Percentiles rank a stretch among this genome's conserved stretches.
These are phyloP conservation scores for Suillus americanus DNA, from an alignment of 768 basidiomycete genomes.

Conservation along the genomic window DNA sequence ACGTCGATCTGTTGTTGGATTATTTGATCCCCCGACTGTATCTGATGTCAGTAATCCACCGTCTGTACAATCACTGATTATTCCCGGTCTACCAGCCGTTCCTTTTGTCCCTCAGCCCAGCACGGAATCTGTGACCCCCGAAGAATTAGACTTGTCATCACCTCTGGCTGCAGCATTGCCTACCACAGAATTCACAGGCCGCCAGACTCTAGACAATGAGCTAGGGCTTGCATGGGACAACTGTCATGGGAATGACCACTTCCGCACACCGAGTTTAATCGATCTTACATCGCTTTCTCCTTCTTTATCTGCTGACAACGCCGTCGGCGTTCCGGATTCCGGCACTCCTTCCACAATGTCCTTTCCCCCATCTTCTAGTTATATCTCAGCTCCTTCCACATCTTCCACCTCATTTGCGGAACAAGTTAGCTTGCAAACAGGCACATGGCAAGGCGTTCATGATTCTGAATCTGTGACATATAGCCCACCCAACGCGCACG, in stretches of 20 bases:
- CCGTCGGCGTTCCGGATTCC: not conserved
- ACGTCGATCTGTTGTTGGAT: constrained; percentile 58
- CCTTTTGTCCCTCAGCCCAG: constrained; percentile 34
- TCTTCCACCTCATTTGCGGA: not conserved
- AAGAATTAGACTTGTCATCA: constrained; percentile 22
- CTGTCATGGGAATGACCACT: constrained; percentile 40
- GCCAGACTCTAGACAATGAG: constrained; percentile 53
- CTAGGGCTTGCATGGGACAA: constrained; percentile 50
- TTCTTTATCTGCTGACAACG: constrained; percentile 28
- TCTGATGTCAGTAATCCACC: constrained; percentile 17
- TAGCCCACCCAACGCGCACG: constrained; percentile 29
- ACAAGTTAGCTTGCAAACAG: constrained; percentile 9
- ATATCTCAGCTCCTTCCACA: not conserved
- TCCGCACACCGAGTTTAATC: constrained; percentile 56
- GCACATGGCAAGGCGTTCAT: constrained; percentile 14
- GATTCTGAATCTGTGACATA: constrained; percentile 1
- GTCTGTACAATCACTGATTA: constrained; percentile 31
- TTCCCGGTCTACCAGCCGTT: constrained; percentile 32
- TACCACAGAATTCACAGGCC: constrained; percentile 12
- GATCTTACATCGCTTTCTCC: constrained; percentile 43
- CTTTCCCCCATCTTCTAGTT: not conserved
- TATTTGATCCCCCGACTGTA: constrained; percentile 46
- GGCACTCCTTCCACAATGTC: not conserved
- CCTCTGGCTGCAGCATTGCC: constrained; percentile 16
- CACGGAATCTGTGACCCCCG: constrained; percentile 19